Evolutionary conservation across 345 rosid species (phyloP), one percentile per base, ranked within the genome.

Genomic region (Moricandia arvensis): DNA sequence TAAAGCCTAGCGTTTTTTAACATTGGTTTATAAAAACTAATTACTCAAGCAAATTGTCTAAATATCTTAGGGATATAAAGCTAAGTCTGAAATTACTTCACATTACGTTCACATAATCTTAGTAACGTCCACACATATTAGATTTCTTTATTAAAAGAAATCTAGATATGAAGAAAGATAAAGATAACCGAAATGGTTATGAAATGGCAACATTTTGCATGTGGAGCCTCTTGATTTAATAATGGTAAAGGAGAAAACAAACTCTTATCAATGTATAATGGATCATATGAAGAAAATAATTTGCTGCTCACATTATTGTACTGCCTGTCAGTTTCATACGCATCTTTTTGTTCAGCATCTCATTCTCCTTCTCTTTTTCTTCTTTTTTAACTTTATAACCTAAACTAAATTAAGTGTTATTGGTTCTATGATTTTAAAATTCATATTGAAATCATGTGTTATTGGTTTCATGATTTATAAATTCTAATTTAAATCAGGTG

Each of bases 261-360:
- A 34, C 49, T 63, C 66, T 63, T 18, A 29, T 29, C 3, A 37
- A 8, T 6, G 8, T 35, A 35, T 37, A 18, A 35, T 17, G 49
- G 67, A 62, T 61, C 4, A 33, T 31, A 33, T 1, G 38, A 59
- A n/a, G 13, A 31, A 15, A 60, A 61, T 7, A 8, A 8, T 3
- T 31, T 15, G 13, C 67, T 75, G 37, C 53, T 75, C 66, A 43
- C 49, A 74, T 75, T 68, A 75, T 75, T 75, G 79, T 68, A 68
- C 79, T 75, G 51, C 67, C 72, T 67, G 38, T 75, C 67, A 24
- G 59, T 67, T 74, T 58, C 58, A 47, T 8, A 27, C 45, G 38
- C 37, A 33, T 74, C 26, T 66, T 74, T 59, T 45, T 31, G 67
- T 67, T 67, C n/a, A 67, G 61, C 53, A 75, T 75, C 79, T 68